Conservation (phyloP, 371 early-diverging fungal genomes). For the Capillidium heterosporum region DNA sequence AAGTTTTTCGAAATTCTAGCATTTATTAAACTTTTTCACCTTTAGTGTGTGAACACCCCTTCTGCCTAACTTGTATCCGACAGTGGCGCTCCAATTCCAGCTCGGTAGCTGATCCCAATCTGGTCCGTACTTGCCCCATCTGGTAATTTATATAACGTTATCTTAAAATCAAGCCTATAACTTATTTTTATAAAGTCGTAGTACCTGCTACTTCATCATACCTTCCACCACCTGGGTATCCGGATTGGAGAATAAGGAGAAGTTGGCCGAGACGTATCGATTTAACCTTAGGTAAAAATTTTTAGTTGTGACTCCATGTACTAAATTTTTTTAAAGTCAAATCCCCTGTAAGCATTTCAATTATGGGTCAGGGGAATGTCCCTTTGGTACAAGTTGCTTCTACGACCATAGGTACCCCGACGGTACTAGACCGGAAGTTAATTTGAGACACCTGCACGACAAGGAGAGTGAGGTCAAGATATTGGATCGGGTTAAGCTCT, state of each 20-base stretch:
- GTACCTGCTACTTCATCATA: constrained; percentile 21
- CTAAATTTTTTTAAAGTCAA: constrained; percentile 6
- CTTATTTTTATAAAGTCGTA: constrained; percentile 18
- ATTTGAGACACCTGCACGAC: constrained; percentile 14
- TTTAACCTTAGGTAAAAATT: constrained; percentile 16
- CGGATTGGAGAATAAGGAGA: constrained; percentile 17
- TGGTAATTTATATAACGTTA: constrained; percentile 1
- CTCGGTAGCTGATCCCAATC: constrained; percentile 11
- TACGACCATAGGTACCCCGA: constrained; percentile 26
- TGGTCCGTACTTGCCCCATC: constrained; percentile 9
- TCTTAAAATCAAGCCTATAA: constrained; percentile 10
- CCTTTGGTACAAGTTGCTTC: constrained; percentile 31
- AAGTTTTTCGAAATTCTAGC: constrained; percentile 5
- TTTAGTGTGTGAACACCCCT: constrained; percentile 28
- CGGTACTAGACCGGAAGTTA: constrained; percentile 13
- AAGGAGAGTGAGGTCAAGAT: constrained; percentile 7
- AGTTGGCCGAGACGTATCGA: constrained; percentile 23
- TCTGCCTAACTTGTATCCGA: constrained; percentile 31
- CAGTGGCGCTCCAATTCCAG: constrained; percentile 23
- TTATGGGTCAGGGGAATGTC: constrained; percentile 27
- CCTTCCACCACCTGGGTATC: constrained; percentile 25
- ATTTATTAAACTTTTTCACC: not conserved
- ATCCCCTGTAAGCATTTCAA: constrained; percentile 30
- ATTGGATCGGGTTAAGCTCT: not conserved
- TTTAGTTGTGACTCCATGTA: not conserved